Conservation (phyloP, 202 grass and related monocot genomes). For the Setaria italica region DNA sequence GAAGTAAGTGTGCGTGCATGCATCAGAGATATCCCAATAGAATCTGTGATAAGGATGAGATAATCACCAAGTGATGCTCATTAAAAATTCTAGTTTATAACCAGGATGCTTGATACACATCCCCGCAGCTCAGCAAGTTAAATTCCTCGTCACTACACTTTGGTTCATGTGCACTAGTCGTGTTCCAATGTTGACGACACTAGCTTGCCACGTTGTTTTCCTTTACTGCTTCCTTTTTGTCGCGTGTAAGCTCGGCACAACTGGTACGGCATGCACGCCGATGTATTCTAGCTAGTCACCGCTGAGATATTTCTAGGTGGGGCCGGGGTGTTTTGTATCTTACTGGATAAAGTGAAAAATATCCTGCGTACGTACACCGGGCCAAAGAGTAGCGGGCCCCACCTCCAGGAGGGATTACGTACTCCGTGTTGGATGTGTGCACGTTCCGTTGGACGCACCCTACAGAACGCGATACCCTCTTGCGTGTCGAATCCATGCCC, state of each 20-base stretch:
- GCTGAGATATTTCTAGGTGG: conserved; percentile 19
- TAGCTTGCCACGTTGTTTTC: neutral
- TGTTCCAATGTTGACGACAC: neutral
- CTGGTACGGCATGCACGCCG: neutral
- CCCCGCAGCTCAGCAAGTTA: neutral
- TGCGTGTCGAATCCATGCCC: neutral
- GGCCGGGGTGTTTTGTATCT: neutral
- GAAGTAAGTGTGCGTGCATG: neutral
- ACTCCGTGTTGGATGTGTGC: neutral
- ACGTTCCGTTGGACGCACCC: neutral
- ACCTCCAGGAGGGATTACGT: neutral
- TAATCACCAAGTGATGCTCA: neutral
- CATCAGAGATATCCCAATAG: conserved; percentile 11
- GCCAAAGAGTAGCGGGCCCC: neutral
- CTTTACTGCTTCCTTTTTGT: neutral
- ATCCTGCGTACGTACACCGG: neutral
- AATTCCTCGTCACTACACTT: neutral
- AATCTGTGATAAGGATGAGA: neutral
- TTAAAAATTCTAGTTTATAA: neutral
- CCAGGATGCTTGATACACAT: neutral
- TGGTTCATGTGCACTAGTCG: neutral
- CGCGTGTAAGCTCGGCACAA: neutral
- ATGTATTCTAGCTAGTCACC: neutral
- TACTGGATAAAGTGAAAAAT: conserved; percentile 8
- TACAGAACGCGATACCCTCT: neutral